Conservation (phyloP, 2,329 filamentous ascomycete genomes). For the Myriosclerotinia duriaeana region DNA sequence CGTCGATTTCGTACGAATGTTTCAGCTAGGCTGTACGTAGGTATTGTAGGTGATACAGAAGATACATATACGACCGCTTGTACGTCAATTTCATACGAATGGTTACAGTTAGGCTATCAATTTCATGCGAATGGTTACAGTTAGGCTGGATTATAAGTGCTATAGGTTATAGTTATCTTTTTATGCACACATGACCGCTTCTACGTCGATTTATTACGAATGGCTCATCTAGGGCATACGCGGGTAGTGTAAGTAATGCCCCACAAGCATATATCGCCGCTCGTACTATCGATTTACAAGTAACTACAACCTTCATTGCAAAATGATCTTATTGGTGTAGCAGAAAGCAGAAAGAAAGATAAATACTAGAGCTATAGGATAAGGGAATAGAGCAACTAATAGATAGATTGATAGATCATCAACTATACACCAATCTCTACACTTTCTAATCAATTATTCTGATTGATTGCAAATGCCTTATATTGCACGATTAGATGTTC, state of each 20-base stretch:
- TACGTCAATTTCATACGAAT: no score
- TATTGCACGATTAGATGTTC: background rate
- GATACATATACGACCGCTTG: background rate
- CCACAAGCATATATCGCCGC: background rate
- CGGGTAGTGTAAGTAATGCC: background rate
- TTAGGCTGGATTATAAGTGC: no score
- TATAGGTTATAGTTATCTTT: no score
- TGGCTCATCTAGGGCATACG: background rate
- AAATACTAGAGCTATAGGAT: background rate
- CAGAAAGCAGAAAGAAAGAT: background rate
- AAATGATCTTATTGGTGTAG: background rate
- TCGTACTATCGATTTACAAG: background rate
- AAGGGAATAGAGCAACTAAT: background rate
- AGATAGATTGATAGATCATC: background rate
- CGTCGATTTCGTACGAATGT: no score
- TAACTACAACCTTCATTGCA: background rate
- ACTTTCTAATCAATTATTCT: background rate
- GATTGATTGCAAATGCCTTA: conserved; percentile 2
- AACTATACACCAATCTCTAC: background rate
- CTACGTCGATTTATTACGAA: no score
- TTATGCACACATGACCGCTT: no score
- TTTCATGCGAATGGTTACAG: no score
- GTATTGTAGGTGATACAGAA: no score
- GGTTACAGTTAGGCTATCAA: no score
- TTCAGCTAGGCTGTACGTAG: no score